These are phyloP conservation scores for Cruciata laevipes DNA, from an alignment of 257 asterid species.

Conservation along the genomic window DNA sequence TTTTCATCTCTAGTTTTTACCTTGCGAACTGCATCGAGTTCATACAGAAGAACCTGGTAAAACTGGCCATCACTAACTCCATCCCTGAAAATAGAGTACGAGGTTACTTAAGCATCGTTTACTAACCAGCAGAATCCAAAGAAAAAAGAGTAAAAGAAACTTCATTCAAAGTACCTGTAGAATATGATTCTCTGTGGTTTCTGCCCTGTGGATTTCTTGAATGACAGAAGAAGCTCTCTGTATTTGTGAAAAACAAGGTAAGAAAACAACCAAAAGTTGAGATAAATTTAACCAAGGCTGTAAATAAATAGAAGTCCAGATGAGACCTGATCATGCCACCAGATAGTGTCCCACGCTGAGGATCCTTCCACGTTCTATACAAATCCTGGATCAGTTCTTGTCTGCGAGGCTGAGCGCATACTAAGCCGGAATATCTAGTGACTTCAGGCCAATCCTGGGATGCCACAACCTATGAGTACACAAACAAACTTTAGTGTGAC, in stretches of 20 bases:
- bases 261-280: background rate
- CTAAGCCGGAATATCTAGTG: constrained; percentile 28
- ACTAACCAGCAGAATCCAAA: too few relatives aligned
- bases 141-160: background rate
- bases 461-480: constrained; percentile 25
- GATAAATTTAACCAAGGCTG: background rate
- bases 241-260: background rate
- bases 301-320: background rate
- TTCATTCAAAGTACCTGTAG: constrained; percentile 19
- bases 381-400: constrained; percentile 32
- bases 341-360: constrained; percentile 18
- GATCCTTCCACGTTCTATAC: constrained; percentile 28
- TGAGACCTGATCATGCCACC: constrained; percentile 33
- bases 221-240: constrained; percentile 29
- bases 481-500: background rate
- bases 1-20: background rate
- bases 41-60: constrained; percentile 30
- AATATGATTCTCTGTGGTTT: constrained; percentile 30
- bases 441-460: constrained; percentile 38
- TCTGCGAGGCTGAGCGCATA: constrained; percentile 30
- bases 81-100: constrained; percentile 16
- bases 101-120: background rate
- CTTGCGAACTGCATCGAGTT: constrained; percentile 32
- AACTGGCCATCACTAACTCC: constrained; percentile 37
- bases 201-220: constrained; percentile 25